phyloP scores from a whole-genome alignment of 345 rosid species.

The Durio zibethinus region DNA sequence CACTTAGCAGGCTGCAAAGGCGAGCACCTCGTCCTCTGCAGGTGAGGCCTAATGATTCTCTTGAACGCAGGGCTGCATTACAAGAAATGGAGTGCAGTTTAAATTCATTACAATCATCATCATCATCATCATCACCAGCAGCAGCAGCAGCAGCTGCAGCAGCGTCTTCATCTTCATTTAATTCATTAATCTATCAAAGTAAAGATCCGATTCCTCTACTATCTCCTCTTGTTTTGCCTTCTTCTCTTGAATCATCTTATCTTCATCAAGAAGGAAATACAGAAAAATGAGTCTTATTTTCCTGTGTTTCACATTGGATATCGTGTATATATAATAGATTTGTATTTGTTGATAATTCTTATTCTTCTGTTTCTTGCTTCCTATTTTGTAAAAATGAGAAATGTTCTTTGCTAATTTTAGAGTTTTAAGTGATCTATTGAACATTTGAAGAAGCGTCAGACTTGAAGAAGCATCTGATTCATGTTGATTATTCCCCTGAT shows the following conservation, averaged over 20 bases:
- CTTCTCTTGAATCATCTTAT: constrained; percentile 17
- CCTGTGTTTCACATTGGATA: not conserved
- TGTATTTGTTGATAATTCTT: no score
- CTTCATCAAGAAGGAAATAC: constrained; percentile 28
- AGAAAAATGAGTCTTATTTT: constrained; percentile 17
- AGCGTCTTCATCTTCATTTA: constrained; percentile 27
- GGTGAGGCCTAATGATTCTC: constrained; percentile 18
- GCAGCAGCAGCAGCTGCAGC: constrained; percentile 4
- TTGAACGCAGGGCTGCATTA: not conserved
- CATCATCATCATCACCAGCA: constrained; percentile 10
- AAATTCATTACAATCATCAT: constrained; percentile 1
- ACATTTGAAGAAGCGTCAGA: no score
- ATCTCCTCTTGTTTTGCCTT: constrained; percentile 77
- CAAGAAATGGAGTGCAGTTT: constrained; percentile 19
- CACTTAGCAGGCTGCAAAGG: constrained; percentile 49
- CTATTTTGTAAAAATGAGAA: no score
- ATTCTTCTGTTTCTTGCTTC: not conserved
- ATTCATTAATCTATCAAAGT: constrained; percentile 30
- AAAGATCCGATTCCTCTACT: constrained; percentile 76
- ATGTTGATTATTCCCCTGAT: not conserved
- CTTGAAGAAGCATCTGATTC: no score
- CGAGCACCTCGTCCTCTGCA: constrained; percentile 66
- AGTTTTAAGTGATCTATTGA: no score
- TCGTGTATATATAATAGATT: not conserved
- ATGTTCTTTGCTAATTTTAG: no score